These are phyloP conservation scores for Trichoderma parareesei DNA, from an alignment of 495 filamentous ascomycete species.

Conservation along the genomic window DNA sequence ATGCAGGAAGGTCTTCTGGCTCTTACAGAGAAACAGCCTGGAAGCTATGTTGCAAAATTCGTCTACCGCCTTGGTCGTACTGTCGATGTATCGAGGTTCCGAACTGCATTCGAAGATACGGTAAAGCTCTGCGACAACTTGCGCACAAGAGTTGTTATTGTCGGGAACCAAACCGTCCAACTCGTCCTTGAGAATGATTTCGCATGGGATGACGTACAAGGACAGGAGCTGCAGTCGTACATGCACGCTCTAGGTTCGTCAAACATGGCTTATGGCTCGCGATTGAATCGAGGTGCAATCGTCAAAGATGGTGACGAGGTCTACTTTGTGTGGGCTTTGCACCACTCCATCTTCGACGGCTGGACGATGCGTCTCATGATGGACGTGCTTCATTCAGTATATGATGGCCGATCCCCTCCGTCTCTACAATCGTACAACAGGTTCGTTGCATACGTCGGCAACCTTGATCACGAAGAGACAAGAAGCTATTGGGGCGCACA, in stretches of 20 bases:
- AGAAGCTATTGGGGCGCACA: neutral
- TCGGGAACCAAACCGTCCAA: conserved; percentile 16
- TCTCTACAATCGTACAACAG: neutral
- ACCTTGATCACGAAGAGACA: neutral
- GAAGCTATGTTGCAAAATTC: conserved; percentile 33
- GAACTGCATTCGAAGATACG: conserved; percentile 41
- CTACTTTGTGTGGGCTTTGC: conserved; percentile 38
- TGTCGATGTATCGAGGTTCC: conserved; percentile 36
- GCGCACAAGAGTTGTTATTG: conserved; percentile 39
- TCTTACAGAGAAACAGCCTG: conserved; percentile 30
- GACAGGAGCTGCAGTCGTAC: neutral
- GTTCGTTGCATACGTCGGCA: neutral
- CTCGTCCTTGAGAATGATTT: conserved; percentile 16
- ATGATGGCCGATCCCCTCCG: conserved; percentile 11
- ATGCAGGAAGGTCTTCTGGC: conserved; percentile 46
- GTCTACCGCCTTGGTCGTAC: conserved; percentile 32
- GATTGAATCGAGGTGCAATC: conserved; percentile 20
- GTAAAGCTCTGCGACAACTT: conserved; percentile 53
- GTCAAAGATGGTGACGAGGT: conserved; percentile 38
- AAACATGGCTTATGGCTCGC: conserved; percentile 15
- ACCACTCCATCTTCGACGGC: conserved; percentile 35
- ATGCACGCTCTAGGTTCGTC: neutral
- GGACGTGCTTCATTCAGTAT: neutral
- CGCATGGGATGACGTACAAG: neutral
- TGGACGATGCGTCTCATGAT: conserved; percentile 23